Percentiles rank a stretch among this genome's conserved stretches.
Conservation (phyloP, 129 eudicot species). For the Flaveria linearis region DNA sequence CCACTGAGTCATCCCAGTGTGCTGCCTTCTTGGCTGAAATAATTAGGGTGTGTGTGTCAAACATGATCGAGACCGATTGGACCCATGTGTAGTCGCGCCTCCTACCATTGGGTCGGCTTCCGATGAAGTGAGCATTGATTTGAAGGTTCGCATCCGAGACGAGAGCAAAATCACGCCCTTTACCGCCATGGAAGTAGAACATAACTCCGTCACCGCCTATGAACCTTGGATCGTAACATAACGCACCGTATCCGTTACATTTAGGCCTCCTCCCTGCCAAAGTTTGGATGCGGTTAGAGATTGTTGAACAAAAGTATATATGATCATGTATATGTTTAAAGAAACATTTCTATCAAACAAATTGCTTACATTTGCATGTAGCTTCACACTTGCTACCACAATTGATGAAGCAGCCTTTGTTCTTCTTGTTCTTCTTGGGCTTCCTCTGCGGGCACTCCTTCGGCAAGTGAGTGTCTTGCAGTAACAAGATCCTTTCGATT, state of each 20-base stretch:
- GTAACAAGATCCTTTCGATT: conserved; percentile 41
- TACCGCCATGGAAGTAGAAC: conserved; percentile 75
- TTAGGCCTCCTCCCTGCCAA: conserved; percentile 54
- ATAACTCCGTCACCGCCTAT: conserved; percentile 68
- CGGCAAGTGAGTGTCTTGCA: conserved; percentile 51
- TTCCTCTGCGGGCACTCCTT: conserved; percentile 63
- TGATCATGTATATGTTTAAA: not conserved
- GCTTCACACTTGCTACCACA: conserved; percentile 73
- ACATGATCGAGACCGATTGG: conserved; percentile 57
- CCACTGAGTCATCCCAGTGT: conserved; percentile 50
- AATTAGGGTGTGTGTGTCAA: conserved; percentile 48
- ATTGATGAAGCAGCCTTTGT: conserved; percentile 56
- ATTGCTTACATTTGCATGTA: conserved; percentile 60
- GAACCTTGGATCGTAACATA: conserved; percentile 71
- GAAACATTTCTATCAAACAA: not conserved
- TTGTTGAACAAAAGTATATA: not conserved
- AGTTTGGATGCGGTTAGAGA: not conserved
- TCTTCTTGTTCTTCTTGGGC: conserved; percentile 68
- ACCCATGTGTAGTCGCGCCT: conserved; percentile 74
- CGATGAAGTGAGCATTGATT: conserved; percentile 65
- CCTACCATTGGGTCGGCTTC: conserved; percentile 58
- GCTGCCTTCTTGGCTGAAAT: conserved; percentile 46
- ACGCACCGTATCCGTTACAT: conserved; percentile 51
- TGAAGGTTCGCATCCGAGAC: conserved; percentile 64
- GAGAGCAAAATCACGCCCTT: conserved; percentile 52